Evolutionary conservation across 2,329 filamentous ascomycete species (phyloP).

Genomic region (Thielaviopsis cerberus): DNA sequence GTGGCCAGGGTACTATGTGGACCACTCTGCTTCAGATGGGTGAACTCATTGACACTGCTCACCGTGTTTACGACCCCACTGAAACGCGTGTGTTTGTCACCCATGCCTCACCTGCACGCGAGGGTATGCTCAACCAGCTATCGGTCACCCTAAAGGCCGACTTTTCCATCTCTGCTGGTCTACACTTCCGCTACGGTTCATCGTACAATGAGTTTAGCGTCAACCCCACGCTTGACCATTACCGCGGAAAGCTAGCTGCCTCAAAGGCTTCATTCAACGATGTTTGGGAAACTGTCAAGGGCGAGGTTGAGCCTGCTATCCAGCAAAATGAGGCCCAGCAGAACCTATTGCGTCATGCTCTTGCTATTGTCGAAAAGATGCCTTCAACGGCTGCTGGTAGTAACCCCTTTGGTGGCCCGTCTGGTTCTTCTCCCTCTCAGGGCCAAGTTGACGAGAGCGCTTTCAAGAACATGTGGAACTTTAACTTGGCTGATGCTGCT

Average conservation of each 20-base stretch:
- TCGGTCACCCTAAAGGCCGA: slow-evolving; percentile 95
- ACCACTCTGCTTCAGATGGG: slow-evolving; percentile 96
- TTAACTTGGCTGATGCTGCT: slow-evolving; percentile 90
- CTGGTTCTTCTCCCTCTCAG: slow-evolving; percentile 49
- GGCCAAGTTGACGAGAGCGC: slow-evolving; percentile 95
- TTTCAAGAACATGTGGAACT: slow-evolving; percentile 99
- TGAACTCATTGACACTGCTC: slow-evolving; percentile 90
- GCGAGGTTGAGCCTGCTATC: slow-evolving; percentile 87
- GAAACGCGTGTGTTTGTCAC: slow-evolving; percentile 95
- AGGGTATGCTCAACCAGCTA: slow-evolving; percentile 91
- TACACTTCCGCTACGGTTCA: slow-evolving; percentile 96
- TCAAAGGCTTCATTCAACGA: slow-evolving; percentile 98
- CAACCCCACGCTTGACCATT: slow-evolving; percentile 93
- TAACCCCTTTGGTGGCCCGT: slow-evolving; percentile 84
- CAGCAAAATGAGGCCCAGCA: slow-evolving; percentile 86
- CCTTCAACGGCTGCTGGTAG: slow-evolving; percentile 83
- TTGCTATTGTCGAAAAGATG: slow-evolving; percentile 96
- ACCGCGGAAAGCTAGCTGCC: slow-evolving; percentile 91
- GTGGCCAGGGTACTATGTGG: slow-evolving; percentile 98
- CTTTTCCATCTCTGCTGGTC: slow-evolving; percentile 90
- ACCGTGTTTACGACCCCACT: slow-evolving; percentile 93
- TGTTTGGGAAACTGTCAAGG: slow-evolving; percentile 96
- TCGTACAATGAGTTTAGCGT: slow-evolving; percentile 99
- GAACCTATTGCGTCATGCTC: slow-evolving; percentile 72
- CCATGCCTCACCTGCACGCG: slow-evolving; percentile 86